Percentiles rank a stretch among this genome's conserved stretches.
These are phyloP conservation scores for Dryas drummondii DNA, from an alignment of 306 rosid genomes.

Conservation along the genomic window DNA sequence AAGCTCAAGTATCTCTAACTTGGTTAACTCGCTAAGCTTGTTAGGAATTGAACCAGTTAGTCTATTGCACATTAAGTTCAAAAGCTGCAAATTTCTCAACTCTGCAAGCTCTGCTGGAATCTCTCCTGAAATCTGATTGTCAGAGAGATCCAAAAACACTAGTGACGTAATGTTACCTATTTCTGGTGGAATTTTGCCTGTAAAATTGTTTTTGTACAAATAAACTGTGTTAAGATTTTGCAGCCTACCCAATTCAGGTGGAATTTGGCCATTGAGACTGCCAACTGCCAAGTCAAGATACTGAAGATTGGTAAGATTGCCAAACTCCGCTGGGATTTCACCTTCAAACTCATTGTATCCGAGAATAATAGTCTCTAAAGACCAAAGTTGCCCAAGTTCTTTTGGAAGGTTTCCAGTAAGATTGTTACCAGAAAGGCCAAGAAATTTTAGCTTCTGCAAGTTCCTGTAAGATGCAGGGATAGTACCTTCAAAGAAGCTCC, in stretches of 20 bases:
- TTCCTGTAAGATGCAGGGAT: constrained; percentile 59
- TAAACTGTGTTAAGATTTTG: constrained; percentile 61
- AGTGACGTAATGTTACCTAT: constrained; percentile 62
- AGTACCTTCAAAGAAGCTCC: constrained; percentile 74
- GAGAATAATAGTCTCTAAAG: constrained; percentile 69
- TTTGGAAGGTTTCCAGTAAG: constrained; percentile 65
- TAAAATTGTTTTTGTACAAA: constrained; percentile 71
- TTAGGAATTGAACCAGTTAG: constrained; percentile 67
- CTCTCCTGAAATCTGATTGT: constrained; percentile 77
- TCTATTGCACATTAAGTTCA: constrained; percentile 78
- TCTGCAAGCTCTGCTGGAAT: constrained; percentile 67
- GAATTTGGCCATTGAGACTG: constrained; percentile 73
- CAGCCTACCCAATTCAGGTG: constrained; percentile 64
- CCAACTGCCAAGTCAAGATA: constrained; percentile 87
- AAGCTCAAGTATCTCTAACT: constrained; percentile 60
- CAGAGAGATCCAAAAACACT: constrained; percentile 75
- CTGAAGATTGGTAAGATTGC: constrained; percentile 71
- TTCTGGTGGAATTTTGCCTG: constrained; percentile 69
- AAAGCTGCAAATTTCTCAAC: constrained; percentile 62
- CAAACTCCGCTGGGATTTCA: constrained; percentile 71
- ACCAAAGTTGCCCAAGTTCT: constrained; percentile 59
- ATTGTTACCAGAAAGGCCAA: constrained; percentile 86
- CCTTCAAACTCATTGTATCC: constrained; percentile 84
- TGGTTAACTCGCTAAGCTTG: constrained; percentile 63
- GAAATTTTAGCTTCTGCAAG: constrained; percentile 66